Evolutionary conservation across 2,329 filamentous ascomycete genomes (phyloP).

Genomic region (Madurella fahalii): DNA sequence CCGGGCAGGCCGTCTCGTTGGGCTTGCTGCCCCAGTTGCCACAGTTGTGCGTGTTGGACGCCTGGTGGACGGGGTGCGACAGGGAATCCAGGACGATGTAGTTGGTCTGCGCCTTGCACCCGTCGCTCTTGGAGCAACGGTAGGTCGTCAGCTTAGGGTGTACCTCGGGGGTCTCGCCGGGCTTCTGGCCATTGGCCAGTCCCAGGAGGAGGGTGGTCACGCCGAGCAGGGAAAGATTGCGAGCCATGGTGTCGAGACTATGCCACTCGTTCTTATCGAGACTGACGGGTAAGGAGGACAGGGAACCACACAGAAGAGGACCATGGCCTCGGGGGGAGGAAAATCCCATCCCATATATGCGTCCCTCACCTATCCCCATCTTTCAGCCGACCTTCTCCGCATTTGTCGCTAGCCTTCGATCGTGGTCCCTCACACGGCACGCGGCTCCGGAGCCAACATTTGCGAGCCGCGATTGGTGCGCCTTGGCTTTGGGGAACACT

Average conservation of each 20-base stretch:
- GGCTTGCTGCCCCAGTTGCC: slow-evolving; percentile 21
- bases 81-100: slow-evolving; percentile 49
- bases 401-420: background rate
- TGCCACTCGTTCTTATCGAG: too few species aligned
- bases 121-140: slow-evolving; percentile 45
- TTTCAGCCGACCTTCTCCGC: slow-evolving; percentile 2
- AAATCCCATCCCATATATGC: background rate
- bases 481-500: background rate
- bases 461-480: slow-evolving; percentile 2
- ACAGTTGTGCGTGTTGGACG: slow-evolving; percentile 11
- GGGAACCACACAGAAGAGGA: background rate
- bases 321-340: background rate
- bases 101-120: slow-evolving; percentile 44
- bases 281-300: background rate
- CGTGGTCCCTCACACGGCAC: slow-evolving; percentile 1
- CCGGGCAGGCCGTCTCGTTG: slow-evolving; percentile 30
- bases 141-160: slow-evolving; percentile 49
- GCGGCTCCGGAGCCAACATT: background rate
- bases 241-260: slow-evolving; percentile 8
- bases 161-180: slow-evolving; percentile 31
- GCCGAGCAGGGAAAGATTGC: slow-evolving; percentile 8
- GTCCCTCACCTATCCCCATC: background rate
- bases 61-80: slow-evolving; percentile 22
- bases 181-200: slow-evolving; percentile 13
- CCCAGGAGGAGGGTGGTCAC: slow-evolving; percentile 12